phyloP scores from a whole-genome alignment of 257 asterid species.

The Plantago major region DNA sequence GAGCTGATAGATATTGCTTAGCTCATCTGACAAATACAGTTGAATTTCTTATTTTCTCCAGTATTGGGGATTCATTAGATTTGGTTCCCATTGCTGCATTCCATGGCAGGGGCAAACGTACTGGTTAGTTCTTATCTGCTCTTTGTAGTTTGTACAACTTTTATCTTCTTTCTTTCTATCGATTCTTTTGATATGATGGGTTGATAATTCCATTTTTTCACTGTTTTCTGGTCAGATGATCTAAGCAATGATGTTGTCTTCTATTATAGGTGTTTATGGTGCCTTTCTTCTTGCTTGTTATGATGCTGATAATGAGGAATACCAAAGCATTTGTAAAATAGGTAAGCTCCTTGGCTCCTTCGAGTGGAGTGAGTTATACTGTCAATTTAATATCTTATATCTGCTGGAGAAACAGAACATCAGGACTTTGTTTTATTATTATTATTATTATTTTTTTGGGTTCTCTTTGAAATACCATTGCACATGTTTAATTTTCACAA shows the following conservation, averaged over 20 bases:
- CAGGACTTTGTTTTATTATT: not conserved
- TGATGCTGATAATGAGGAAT: conserved; percentile 80
- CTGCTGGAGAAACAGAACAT: conserved; percentile 9
- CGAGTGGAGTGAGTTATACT: conserved; percentile 6
- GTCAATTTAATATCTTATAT: conserved; percentile 13
- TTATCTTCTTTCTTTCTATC: conserved; percentile 1
- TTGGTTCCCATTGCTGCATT: conserved; percentile 98
- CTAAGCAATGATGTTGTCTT: conserved; percentile 1
- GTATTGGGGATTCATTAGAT: conserved; percentile 91
- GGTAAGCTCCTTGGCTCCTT: conserved; percentile 42
- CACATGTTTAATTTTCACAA: conserved; percentile 5
- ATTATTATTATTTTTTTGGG: conserved; percentile 9
- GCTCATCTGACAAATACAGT: conserved; percentile 15
- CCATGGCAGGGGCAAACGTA: conserved; percentile 92
- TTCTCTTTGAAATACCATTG: not conserved
- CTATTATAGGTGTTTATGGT: conserved; percentile 71
- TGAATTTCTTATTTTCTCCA: conserved; percentile 33
- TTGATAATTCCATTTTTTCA: not conserved
- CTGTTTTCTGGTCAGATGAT: not conserved
- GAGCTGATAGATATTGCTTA: conserved; percentile 9
- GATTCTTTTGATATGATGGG: conserved; percentile 12
- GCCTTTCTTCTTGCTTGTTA: conserved; percentile 98
- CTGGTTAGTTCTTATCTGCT: conserved; percentile 44
- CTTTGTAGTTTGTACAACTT: not conserved
- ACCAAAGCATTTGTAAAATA: conserved; percentile 91